Evolutionary conservation across 73 alveolate genomes (phyloP).

Genomic region (Paramecium biaurelia): DNA sequence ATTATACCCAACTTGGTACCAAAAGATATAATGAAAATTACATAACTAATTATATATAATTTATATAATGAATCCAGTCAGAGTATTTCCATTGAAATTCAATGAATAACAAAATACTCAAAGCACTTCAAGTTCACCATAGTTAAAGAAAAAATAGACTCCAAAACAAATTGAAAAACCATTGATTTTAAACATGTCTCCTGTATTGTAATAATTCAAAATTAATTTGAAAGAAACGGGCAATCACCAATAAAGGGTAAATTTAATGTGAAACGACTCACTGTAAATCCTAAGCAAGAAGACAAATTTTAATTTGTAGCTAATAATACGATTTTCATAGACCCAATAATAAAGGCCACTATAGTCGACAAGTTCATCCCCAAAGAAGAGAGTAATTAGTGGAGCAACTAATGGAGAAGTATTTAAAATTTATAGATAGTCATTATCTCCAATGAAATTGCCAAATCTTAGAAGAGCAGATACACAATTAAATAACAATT

Average conservation of each 20-base stretch:
- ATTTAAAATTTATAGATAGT: background rate
- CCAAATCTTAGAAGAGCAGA: background rate
- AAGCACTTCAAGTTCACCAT: constrained; percentile 17
- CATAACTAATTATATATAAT: background rate
- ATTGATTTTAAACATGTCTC: background rate
- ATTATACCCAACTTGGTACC: constrained; percentile 44
- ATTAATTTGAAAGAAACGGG: background rate
- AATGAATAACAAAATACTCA: background rate
- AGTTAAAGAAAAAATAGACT: background rate
- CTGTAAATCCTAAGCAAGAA: background rate
- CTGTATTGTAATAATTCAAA: background rate
- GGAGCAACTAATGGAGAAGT: background rate
- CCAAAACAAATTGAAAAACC: background rate
- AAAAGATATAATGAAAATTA: constrained; percentile 33
- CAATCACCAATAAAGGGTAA: background rate
- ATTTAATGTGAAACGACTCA: background rate
- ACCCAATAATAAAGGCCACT: background rate
- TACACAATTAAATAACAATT: background rate
- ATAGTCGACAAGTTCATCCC: background rate
- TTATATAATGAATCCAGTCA: constrained; percentile 48
- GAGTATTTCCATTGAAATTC: constrained; percentile 46
- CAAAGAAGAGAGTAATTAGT: constrained; percentile 22
- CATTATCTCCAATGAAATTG: background rate
- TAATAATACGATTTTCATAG: background rate
- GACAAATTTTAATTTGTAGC: background rate